Conservation (phyloP, 2,329 filamentous ascomycete species). For the Penicillium griseofulvum region DNA sequence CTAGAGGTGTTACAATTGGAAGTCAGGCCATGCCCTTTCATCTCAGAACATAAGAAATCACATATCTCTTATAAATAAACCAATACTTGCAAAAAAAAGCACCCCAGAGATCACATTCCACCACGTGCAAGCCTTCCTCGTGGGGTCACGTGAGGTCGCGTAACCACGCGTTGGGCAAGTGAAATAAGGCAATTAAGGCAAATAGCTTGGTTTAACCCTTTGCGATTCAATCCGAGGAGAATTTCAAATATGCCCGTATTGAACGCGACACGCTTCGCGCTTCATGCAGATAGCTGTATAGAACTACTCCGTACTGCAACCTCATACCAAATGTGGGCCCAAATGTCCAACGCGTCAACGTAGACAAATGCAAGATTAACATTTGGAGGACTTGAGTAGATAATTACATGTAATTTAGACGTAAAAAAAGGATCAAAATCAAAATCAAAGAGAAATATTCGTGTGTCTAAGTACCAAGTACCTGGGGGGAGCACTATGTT, state of each 20-base stretch:
- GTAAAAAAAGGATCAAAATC: background rate
- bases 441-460: background rate
- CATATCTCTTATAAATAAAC: background rate
- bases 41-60: background rate
- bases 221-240: background rate
- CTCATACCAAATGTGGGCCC: slow-evolving; percentile 1
- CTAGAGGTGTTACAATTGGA: background rate
- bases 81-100: background rate
- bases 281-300: background rate
- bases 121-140: slow-evolving; percentile 8
- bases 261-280: slow-evolving; percentile 1
- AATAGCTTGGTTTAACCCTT: background rate
- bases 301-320: background rate
- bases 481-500: slow-evolving; percentile 13
- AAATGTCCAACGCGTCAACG: background rate
- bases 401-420: background rate
- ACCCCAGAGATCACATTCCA: slow-evolving; percentile 5
- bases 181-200: background rate
- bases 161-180: slow-evolving; percentile 14
- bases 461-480: slow-evolving; percentile 10
- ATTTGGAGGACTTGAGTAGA: background rate
- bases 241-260: background rate
- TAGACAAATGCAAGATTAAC: background rate
- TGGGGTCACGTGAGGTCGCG: slow-evolving; percentile 22
- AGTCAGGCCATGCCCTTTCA: background rate